These are phyloP conservation scores for Ophiosphaerella narmari DNA, from an alignment of 2,329 filamentous ascomycete species.

Conservation along the genomic window DNA sequence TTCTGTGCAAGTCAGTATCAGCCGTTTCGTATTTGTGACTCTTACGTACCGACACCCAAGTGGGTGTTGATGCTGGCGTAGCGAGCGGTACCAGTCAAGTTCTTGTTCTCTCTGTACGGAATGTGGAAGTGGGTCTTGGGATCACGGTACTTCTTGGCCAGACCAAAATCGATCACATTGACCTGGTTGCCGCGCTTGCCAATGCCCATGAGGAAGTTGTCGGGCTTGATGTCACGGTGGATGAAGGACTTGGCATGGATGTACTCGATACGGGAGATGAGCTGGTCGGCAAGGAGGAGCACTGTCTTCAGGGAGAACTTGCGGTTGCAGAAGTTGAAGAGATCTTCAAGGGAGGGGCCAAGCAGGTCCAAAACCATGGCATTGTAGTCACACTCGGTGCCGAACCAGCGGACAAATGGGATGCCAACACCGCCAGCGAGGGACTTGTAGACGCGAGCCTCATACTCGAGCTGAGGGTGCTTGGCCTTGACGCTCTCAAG, in stretches of 20 bases:
- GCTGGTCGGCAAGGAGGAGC: constrained; percentile 91
- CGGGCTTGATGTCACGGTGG: constrained; percentile 99
- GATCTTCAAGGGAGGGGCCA: constrained; percentile 91
- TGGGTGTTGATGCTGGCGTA: constrained; percentile 99
- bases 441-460: constrained; percentile 87
- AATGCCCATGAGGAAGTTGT: constrained; percentile 99
- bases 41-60: constrained; percentile 77
- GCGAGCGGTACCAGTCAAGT: constrained; percentile 96
- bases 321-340: constrained; percentile 99
- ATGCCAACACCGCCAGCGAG: constrained; percentile 97
- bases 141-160: constrained; percentile 99
- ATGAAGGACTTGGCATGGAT: constrained; percentile 99
- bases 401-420: constrained; percentile 99
- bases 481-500: constrained; percentile 99
- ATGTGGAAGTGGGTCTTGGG: constrained; percentile 99
- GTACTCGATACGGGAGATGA: constrained; percentile 99
- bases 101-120: constrained; percentile 99
- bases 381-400: constrained; percentile 99
- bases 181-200: constrained; percentile 99
- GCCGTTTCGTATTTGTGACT: neutral
- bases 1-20: constrained; percentile 58
- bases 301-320: constrained; percentile 99
- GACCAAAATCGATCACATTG: constrained; percentile 98
- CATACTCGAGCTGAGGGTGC: constrained; percentile 98
- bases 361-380: constrained; percentile 98